Percentiles rank a stretch among this genome's conserved stretches.
Evolutionary conservation across 257 asterid genomes (phyloP).

Genomic region (Lantana camara): DNA sequence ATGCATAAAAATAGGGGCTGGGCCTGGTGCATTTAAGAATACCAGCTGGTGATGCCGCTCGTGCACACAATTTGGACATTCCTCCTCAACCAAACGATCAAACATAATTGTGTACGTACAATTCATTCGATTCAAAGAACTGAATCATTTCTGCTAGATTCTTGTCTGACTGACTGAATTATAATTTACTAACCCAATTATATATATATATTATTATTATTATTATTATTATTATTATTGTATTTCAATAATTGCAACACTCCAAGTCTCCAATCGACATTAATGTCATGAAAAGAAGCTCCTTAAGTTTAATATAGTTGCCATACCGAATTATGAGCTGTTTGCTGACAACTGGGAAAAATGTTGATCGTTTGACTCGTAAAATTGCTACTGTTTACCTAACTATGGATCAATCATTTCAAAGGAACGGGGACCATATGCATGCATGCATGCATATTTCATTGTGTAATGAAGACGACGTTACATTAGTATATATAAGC

Average conservation of each 20-base stretch:
- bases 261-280: too few species aligned
- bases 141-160: too few species aligned
- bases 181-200: too few species aligned
- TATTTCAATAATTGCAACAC: too few species aligned
- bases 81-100: constrained; percentile 24
- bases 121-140: constrained; percentile 17
- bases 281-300: background rate
- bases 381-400: constrained; percentile 30
- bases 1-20: too few species aligned
- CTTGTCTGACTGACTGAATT: too few species aligned
- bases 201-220: too few species aligned
- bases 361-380: constrained; percentile 18
- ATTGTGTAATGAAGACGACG: background rate
- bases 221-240: too few species aligned
- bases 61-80: constrained; percentile 42
- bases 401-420: constrained; percentile 20
- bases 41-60: constrained; percentile 43
- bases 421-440: background rate
- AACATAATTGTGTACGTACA: constrained; percentile 11
- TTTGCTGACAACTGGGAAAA: constrained; percentile 27
- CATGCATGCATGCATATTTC: too few species aligned
- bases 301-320: background rate
- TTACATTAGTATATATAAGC: constrained; percentile 6
- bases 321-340: constrained; percentile 17
- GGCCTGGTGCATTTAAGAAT: constrained; percentile 34